Percentiles rank a stretch among this genome's conserved stretches.
Conservation (phyloP, 805 yeast species). For the Vanderwaltozyma yarrowii region DNA sequence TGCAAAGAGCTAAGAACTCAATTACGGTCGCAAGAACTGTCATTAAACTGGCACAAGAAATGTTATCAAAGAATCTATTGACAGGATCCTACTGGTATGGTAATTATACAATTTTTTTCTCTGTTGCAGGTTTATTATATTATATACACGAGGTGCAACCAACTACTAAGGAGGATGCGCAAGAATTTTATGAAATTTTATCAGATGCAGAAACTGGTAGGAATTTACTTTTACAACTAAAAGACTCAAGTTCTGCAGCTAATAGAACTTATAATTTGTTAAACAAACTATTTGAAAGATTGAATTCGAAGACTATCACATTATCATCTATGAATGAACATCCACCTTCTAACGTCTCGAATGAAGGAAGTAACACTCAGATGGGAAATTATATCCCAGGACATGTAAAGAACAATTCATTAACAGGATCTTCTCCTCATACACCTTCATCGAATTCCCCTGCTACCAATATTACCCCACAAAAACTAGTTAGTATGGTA, state of each 20-base stretch:
- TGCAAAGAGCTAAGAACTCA: constrained; percentile 73
- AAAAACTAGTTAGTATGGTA: too few relatives aligned
- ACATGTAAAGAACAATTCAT: too few relatives aligned
- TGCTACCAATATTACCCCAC: too few relatives aligned
- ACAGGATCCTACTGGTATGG: constrained; percentile 92
- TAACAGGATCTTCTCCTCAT: too few relatives aligned
- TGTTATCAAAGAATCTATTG: constrained; percentile 60
- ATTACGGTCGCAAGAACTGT: constrained; percentile 76
- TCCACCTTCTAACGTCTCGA: too few relatives aligned
- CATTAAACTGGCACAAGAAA: constrained; percentile 67
- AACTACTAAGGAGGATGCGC: constrained; percentile 34
- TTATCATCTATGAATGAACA: constrained; percentile 13
- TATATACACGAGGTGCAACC: constrained; percentile 53
- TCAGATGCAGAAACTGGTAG: constrained; percentile 78
- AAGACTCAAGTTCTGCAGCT: constrained; percentile 69
- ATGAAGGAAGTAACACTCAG: too few relatives aligned
- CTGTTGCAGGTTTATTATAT: constrained; percentile 79
- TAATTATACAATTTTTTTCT: constrained; percentile 85
- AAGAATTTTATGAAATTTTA: constrained; percentile 47
- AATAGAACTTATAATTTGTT: constrained; percentile 68
- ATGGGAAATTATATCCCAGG: neutral
- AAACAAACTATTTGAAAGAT: constrained; percentile 68
- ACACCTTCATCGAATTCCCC: too few relatives aligned
- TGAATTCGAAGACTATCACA: constrained; percentile 61
- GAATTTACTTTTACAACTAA: constrained; percentile 57